Conservation (phyloP, 371 early-diverging fungal species). For the Rhizopus sp. region DNA sequence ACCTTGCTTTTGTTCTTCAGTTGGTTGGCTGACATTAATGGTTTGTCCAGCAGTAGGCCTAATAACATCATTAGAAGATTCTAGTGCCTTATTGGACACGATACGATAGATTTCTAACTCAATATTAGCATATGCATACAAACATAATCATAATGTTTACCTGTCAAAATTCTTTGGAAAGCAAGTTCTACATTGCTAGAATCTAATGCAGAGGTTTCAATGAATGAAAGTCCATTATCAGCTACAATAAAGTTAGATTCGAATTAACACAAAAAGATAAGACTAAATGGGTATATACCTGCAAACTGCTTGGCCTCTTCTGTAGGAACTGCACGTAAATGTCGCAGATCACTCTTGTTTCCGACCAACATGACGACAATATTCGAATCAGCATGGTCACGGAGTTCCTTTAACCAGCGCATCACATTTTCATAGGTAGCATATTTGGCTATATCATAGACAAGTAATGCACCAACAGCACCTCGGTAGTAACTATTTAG, state of each 20-base stretch:
- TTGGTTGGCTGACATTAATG: constrained; percentile 70
- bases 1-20: constrained; percentile 70
- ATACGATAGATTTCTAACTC: constrained; percentile 89
- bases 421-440: constrained; percentile 93
- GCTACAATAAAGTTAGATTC: constrained; percentile 63
- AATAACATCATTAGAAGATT: constrained; percentile 68
- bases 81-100: constrained; percentile 92
- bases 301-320: constrained; percentile 98
- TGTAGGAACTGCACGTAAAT: constrained; percentile 94
- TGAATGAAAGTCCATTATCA: constrained; percentile 89
- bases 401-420: constrained; percentile 98
- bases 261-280: constrained; percentile 5
- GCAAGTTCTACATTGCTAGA: constrained; percentile 93
- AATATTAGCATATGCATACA: background rate
- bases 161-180: constrained; percentile 91
- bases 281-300: constrained; percentile 45
- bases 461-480: constrained; percentile 98
- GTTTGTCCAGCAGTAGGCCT: constrained; percentile 79
- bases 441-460: constrained; percentile 99
- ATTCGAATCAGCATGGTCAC: constrained; percentile 96
- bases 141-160: constrained; percentile 41
- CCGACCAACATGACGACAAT: constrained; percentile 99
- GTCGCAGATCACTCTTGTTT: constrained; percentile 99
- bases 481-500: constrained; percentile 99
- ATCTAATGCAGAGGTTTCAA: constrained; percentile 96